phyloP scores from a whole-genome alignment of 768 basidiomycete genomes.

The Leccinum truebloodii region DNA sequence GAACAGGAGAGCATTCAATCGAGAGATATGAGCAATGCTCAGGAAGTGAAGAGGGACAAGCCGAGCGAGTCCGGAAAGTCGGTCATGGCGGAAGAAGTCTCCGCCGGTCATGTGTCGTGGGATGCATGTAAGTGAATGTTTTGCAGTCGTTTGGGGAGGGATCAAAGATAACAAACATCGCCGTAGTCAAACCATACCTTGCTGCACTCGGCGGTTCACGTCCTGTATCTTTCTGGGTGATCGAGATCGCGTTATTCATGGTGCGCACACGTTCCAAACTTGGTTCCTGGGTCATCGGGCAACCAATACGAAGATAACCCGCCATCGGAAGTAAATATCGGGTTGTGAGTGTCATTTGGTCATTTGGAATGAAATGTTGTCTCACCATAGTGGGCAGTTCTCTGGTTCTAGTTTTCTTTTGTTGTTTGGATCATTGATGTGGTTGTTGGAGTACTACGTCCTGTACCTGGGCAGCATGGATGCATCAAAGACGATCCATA shows the following conservation, averaged over 20 bases:
- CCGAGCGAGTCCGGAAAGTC: neutral
- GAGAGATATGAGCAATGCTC: neutral
- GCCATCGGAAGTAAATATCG: neutral
- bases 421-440: neutral
- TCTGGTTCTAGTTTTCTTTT: constrained; percentile 1
- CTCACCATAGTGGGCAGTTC: neutral
- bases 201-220: neutral
- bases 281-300: constrained; percentile 7
- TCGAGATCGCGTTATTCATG: neutral
- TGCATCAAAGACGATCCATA: constrained; percentile 1
- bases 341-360: neutral
- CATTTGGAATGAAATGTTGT: neutral
- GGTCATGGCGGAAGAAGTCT: constrained; percentile 1
- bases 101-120: constrained; percentile 4
- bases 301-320: constrained; percentile 2
- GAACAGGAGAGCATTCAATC: neutral
- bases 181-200: constrained; percentile 1
- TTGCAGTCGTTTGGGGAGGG: neutral
- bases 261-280: neutral
- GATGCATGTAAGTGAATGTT: neutral
- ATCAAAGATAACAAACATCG: neutral
- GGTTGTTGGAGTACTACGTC: neutral
- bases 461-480: neutral
- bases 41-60: neutral
- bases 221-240: neutral